Percentiles rank a stretch among this genome's conserved stretches.
These are phyloP conservation scores for Ophiosphaerella narmari DNA, from an alignment of 2,329 filamentous ascomycete genomes.

Conservation along the genomic window DNA sequence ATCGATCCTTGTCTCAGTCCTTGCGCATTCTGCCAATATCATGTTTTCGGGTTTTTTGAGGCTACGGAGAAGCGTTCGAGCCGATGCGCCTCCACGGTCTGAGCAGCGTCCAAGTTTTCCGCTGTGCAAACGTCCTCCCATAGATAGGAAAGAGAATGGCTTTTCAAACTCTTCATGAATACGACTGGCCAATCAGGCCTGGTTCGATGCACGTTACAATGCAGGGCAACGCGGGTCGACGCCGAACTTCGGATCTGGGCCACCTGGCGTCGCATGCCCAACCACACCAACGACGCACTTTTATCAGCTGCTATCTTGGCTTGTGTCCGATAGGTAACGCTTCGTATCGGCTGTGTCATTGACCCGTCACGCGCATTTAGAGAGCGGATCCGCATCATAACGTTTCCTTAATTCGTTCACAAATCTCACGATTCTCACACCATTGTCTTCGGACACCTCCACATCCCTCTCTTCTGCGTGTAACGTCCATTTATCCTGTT, in stretches of 20 bases:
- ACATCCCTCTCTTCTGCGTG: constrained; percentile 8
- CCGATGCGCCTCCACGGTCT: constrained; percentile 9
- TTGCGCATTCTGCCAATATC: constrained; percentile 9
- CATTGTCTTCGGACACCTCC: constrained; percentile 23
- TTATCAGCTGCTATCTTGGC: constrained; percentile 37
- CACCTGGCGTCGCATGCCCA: constrained; percentile 13
- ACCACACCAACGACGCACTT: constrained; percentile 27
- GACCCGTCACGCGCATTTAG: constrained; percentile 28
- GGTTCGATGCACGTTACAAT: constrained; percentile 21
- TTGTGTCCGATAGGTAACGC: constrained; percentile 27
- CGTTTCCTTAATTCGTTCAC: constrained; percentile 15
- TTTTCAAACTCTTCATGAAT: constrained; percentile 1
- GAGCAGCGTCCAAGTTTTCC: constrained; percentile 31
- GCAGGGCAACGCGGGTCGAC: constrained; percentile 12
- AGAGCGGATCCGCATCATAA: constrained; percentile 25
- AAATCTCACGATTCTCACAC: constrained; percentile 15
- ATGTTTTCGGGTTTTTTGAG: constrained; percentile 6
- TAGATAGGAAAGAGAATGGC: constrained; percentile 17
- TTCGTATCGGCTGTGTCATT: constrained; percentile 34
- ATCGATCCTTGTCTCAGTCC: constrained; percentile 12
- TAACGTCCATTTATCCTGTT: constrained; percentile 7
- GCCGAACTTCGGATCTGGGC: constrained; percentile 32
- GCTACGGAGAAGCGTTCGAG: constrained; percentile 8
- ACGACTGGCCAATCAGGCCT: constrained; percentile 25
- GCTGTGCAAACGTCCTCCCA: constrained; percentile 31